Evolutionary conservation across 1,284 basidiomycete genomes (phyloP).

Genomic region (Rhizoctonia solani): DNA sequence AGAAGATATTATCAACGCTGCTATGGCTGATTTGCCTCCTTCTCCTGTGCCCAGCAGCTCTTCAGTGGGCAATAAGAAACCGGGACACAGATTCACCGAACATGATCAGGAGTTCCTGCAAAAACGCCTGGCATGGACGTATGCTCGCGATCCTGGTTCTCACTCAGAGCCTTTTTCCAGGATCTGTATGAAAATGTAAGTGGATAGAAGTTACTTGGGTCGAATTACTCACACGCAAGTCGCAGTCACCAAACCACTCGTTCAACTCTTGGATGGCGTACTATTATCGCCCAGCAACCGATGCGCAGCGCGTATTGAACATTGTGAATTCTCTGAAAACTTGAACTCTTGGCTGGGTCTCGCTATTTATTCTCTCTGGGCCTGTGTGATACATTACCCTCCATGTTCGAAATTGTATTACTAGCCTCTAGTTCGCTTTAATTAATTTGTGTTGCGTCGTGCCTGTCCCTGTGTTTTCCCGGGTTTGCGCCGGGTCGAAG

Average conservation of each 20-base stretch:
- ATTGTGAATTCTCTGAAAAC: not conserved
- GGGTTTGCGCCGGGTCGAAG: not conserved
- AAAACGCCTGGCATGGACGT: conserved; percentile 9
- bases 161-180: not conserved
- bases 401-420: not conserved
- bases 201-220: not conserved
- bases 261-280: not conserved
- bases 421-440: not conserved
- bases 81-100: not conserved
- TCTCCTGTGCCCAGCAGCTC: not conserved
- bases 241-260: not conserved
- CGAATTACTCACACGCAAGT: not conserved
- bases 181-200: conserved; percentile 1
- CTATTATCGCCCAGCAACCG: not conserved
- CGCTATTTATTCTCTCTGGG: not conserved
- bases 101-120: conserved; percentile 14
- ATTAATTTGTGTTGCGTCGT: not conserved
- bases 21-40: conserved; percentile 2
- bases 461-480: not conserved
- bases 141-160: not conserved
- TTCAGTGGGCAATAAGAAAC: not conserved
- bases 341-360: not conserved
- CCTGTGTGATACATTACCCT: not conserved
- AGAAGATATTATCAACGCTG: conserved; percentile 7
- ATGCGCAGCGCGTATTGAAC: not conserved